Evolutionary conservation across 2,329 filamentous ascomycete species (phyloP), one percentile per base, ranked within the genome.

Genomic region (Aphanoascus verrucosus): DNA sequence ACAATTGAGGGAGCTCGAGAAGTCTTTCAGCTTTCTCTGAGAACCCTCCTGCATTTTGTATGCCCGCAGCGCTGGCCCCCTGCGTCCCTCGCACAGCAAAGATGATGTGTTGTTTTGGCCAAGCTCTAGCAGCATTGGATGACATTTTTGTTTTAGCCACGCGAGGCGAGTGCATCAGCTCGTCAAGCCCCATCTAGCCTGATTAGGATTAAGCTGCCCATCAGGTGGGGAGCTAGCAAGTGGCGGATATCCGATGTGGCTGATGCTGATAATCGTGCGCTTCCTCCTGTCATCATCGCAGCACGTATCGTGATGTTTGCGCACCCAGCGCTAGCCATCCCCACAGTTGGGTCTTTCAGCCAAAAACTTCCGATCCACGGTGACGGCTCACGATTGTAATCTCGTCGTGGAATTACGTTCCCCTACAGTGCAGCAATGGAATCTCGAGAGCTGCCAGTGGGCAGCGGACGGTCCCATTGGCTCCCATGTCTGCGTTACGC

Each of bases 91-190:
- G 35, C 49, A 51, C 4, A 28, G 17, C 14, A 23, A 34, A 53
- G 32, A n/a, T 47, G 50, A 53, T 53, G 51, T 35, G 51, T 53
- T 53, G 43, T 52, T 49, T 15, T 23, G 23, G 46, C 52, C 53
- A 49, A 50, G 53, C 41, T 38, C 11, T 9, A 4, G 31, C 12
- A 37, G n/a, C 34, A 56, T 54, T 53, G 55, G 55, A 45, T 23
- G 45, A 8, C 15, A 1, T 34, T 17, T n/a, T 15, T 9, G 35
- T 54, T 57, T 58, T 58, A 55, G 56, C 56, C 56, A 56, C 56
- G 34, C 54, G 51, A 49, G 48, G 51, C 51, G 49, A 56, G 40
- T 34, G 19, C 28, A 53, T 58, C 56, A 58, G 56, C 56, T 58
- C 44, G 9, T 37, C 47, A 52, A 54, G 43, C 56, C 40, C 12